phyloP scores from a whole-genome alignment of 495 filamentous ascomycete species.

The Darksidea phi region DNA sequence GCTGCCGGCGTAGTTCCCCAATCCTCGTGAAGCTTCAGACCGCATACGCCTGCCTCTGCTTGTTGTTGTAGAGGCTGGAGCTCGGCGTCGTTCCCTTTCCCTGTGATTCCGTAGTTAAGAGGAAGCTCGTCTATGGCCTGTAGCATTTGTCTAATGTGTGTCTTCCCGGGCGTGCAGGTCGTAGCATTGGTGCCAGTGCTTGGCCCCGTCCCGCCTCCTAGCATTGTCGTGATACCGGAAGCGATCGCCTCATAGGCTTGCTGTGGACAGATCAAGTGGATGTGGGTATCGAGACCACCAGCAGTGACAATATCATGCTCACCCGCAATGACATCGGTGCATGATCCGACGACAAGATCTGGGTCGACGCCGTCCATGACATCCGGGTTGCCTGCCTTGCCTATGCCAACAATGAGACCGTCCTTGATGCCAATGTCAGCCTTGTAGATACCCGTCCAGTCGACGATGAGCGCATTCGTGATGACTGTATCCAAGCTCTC shows the following conservation, averaged over 20 bases:
- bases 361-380: constrained; percentile 86
- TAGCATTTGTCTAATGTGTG: constrained; percentile 88
- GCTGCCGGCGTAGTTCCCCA: constrained; percentile 93
- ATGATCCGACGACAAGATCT: constrained; percentile 79
- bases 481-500: constrained; percentile 84
- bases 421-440: constrained; percentile 94
- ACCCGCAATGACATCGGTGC: constrained; percentile 94
- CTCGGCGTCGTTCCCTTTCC: constrained; percentile 91
- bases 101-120: constrained; percentile 89
- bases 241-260: constrained; percentile 84
- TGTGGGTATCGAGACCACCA: constrained; percentile 88
- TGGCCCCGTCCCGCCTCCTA: constrained; percentile 93
- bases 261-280: constrained; percentile 97
- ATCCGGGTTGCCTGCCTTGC: constrained; percentile 96
- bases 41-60: constrained; percentile 77
- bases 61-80: constrained; percentile 73
- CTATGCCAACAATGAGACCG: constrained; percentile 84
- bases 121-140: constrained; percentile 86
- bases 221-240: constrained; percentile 86
- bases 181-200: constrained; percentile 92
- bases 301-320: constrained; percentile 93
- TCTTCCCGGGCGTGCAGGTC: constrained; percentile 86
- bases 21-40: constrained; percentile 95
- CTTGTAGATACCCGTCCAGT: constrained; percentile 93
- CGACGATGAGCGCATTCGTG: constrained; percentile 88